Evolutionary conservation across 192 early-diverging fungal genomes (phyloP).

Genomic region (Gigaspora rosea): DNA sequence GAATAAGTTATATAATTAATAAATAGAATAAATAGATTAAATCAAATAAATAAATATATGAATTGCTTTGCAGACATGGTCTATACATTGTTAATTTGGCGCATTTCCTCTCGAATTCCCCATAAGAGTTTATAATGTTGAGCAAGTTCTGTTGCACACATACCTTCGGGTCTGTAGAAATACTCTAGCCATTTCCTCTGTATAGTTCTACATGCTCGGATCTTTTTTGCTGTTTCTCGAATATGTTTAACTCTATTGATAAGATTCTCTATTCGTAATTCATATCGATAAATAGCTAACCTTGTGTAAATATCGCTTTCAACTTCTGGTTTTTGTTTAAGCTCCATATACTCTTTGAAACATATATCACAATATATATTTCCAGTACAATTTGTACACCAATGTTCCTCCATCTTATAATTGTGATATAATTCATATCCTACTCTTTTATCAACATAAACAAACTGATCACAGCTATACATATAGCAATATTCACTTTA

Average conservation of each 20-base stretch:
- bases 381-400: slow-evolving; percentile 19
- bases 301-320: neutral
- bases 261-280: slow-evolving; percentile 6
- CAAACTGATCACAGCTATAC: slow-evolving; percentile 10
- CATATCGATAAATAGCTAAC: slow-evolving; percentile 7
- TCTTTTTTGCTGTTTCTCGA: too few species aligned
- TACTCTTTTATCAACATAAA: neutral
- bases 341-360: slow-evolving; percentile 18
- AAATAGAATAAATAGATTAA: too few species aligned
- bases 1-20: too few species aligned
- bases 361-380: slow-evolving; percentile 22
- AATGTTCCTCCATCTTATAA: neutral
- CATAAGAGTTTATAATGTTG: too few species aligned
- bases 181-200: too few species aligned
- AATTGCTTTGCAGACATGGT: too few species aligned
- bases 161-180: too few species aligned
- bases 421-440: neutral
- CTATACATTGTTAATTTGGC: too few species aligned
- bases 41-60: too few species aligned
- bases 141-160: too few species aligned
- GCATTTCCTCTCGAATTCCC: too few species aligned
- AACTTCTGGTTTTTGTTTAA: neutral
- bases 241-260: neutral
- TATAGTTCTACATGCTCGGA: too few species aligned
- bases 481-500: slow-evolving; percentile 15